Base-by-base conservation (phyloP, 2,329 filamentous ascomycete species). In the Phoma sp. region DNA sequence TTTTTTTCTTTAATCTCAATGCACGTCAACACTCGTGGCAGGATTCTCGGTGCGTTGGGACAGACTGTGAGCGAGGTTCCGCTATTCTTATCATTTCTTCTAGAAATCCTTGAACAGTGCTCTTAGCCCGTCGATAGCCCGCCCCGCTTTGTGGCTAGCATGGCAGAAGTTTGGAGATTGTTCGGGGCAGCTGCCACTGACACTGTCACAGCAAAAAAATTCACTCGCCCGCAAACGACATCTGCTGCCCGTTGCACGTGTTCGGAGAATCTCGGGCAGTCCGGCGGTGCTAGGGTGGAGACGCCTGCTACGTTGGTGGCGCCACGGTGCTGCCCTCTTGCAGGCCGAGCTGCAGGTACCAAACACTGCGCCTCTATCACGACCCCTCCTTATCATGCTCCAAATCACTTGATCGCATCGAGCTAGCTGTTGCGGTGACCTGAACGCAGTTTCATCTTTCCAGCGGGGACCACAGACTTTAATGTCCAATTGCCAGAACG, bases 61-160 rank as follows among this genome's bases (percentile, higher is more conserved):
- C 29, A 30, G 26, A 25, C 30, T 21, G 47, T 12, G 46, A 15
- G 43, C 29, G 53, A 43, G 61, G 55, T 42, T 59, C 65, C 62
- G 64, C 65, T 67, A 66, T 64, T 66, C 57, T 67, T 64, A 66
- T 66, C 57, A 59, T 46, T 57, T 57, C 56, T 62, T 60, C 59
- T 57, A 51, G 53, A 62, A 66, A 61, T 60, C 58, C 60, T 60
- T 61, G 53, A 61, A 61, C 51, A 55, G 25, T 50, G 48, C 48
- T 53, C 37, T 55, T 64, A 66, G 56, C 56, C 48, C 48, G 29
- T 62, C 62, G 54, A 61, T 65, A 68, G 64, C 61, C 56, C 56
- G 64, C 62, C 65, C 65, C 65, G 62, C 65, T 65, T 52, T 47
- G 40, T 54, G 28, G 34, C 51, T 46, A 48, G 46, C 43, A 38